Evolutionary conservation across 768 basidiomycete genomes (phyloP).

Genomic region (Pleurotus eryngii): DNA sequence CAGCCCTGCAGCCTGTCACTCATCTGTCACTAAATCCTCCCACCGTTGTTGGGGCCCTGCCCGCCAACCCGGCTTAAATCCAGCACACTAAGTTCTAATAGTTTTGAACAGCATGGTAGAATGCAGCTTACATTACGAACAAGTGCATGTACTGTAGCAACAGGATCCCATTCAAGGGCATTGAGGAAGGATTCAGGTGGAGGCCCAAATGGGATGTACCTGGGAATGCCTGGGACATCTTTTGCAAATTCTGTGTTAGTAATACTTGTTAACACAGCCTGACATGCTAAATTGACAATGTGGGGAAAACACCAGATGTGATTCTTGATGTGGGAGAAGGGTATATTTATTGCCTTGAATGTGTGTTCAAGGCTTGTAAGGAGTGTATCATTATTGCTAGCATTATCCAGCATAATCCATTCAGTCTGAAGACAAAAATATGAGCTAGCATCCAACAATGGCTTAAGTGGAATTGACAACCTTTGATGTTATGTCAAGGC

Average conservation of each 20-base stretch:
- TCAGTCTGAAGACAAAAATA: conserved; percentile 26
- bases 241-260: conserved; percentile 15
- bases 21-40: too few species aligned
- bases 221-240: not conserved
- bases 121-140: too few species aligned
- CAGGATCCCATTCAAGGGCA: too few species aligned
- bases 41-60: too few species aligned
- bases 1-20: too few species aligned
- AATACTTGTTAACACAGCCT: conserved; percentile 23
- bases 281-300: conserved; percentile 28
- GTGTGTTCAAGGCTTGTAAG: conserved; percentile 17
- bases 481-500: conserved; percentile 21
- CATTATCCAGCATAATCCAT: conserved; percentile 32
- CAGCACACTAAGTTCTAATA: too few species aligned
- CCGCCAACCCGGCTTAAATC: too few species aligned
- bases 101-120: too few species aligned
- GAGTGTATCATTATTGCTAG: conserved; percentile 30
- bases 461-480: conserved; percentile 13
- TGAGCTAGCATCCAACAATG: not conserved
- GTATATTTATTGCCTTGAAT: not conserved
- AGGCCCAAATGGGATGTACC: not conserved
- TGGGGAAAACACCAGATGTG: conserved; percentile 25
- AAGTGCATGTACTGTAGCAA: too few species aligned
- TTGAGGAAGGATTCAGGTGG: too few species aligned
- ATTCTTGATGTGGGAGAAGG: too few species aligned